A percentile compares a stretch with the other conserved stretches of the same genome.
These are phyloP conservation scores for Lachnum nothofagi DNA, from an alignment of 2,329 filamentous ascomycete species.

Conservation along the genomic window DNA sequence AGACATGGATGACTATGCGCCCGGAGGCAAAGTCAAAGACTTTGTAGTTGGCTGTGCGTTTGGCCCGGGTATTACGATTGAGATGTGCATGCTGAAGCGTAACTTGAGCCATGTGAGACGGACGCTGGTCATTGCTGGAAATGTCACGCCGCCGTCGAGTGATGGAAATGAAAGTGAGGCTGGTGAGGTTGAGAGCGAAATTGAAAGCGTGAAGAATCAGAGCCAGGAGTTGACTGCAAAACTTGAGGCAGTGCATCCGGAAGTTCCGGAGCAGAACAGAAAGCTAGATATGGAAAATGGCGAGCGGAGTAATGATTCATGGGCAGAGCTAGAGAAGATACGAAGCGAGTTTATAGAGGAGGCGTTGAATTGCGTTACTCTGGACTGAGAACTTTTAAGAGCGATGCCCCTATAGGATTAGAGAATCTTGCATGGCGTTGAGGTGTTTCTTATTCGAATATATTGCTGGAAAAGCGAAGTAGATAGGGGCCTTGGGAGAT, in stretches of 20 bases:
- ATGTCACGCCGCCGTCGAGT: constrained; percentile 30
- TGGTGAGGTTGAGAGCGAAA: constrained; percentile 16
- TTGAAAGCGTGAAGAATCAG: constrained; percentile 17
- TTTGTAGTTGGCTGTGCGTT: constrained; percentile 65
- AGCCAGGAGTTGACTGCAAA: constrained; percentile 18
- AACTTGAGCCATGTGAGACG: constrained; percentile 29
- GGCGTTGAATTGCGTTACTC: constrained; percentile 29
- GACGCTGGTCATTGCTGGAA: constrained; percentile 13
- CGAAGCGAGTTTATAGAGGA: constrained; percentile 21
- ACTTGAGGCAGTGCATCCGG: constrained; percentile 15
- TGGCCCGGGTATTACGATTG: constrained; percentile 62
- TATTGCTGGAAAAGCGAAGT: too few species aligned
- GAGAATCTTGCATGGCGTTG: too few species aligned
- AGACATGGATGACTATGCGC: constrained; percentile 55
- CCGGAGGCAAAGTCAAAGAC: constrained; percentile 47
- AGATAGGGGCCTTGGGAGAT: too few species aligned
- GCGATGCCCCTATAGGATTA: too few species aligned
- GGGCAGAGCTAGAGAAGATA: neutral
- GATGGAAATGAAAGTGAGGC: constrained; percentile 28
- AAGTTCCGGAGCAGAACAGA: constrained; percentile 19
- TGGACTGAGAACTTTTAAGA: too few species aligned
- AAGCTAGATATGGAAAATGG: neutral
- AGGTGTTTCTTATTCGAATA: too few species aligned
- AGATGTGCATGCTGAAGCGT: constrained; percentile 60
- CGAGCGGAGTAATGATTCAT: too few species aligned